These are phyloP conservation scores for Tetradesmus obliquus DNA, from an alignment of 139 green algal genomes.

Conservation along the genomic window DNA sequence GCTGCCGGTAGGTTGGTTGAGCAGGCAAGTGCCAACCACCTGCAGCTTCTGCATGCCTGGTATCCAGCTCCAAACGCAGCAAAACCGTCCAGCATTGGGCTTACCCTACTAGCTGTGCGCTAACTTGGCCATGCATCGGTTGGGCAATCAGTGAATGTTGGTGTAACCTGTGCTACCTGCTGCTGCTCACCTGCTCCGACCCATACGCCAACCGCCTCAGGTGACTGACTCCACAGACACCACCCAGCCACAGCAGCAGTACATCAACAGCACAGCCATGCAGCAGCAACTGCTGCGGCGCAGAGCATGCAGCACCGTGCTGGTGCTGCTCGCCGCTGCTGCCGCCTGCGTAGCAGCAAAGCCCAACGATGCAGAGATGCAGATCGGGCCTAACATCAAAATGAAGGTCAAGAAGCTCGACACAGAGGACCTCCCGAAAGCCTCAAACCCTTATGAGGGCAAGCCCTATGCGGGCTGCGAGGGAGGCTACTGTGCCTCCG, in stretches of 20 bases:
- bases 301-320: constrained; percentile 3
- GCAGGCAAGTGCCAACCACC: background rate
- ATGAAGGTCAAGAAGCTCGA: background rate
- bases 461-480: constrained; percentile 36
- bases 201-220: background rate
- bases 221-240: background rate
- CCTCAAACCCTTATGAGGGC: constrained; percentile 19
- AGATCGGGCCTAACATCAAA: background rate
- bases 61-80: background rate
- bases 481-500: constrained; percentile 34
- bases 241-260: too few relatives aligned
- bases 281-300: background rate
- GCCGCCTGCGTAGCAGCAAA: background rate
- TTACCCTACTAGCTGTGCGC: background rate
- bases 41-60: background rate
- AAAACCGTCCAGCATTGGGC: background rate
- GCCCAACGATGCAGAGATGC: background rate
- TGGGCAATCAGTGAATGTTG: background rate
- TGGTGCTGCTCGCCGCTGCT: background rate
- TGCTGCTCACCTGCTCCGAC: background rate
- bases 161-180: background rate
- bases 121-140: background rate
- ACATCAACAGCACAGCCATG: background rate
- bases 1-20: background rate
- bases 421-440: background rate